Evolutionary conservation across 352 stramenopile species (phyloP).

Genomic region (Pythium aristosporum): DNA sequence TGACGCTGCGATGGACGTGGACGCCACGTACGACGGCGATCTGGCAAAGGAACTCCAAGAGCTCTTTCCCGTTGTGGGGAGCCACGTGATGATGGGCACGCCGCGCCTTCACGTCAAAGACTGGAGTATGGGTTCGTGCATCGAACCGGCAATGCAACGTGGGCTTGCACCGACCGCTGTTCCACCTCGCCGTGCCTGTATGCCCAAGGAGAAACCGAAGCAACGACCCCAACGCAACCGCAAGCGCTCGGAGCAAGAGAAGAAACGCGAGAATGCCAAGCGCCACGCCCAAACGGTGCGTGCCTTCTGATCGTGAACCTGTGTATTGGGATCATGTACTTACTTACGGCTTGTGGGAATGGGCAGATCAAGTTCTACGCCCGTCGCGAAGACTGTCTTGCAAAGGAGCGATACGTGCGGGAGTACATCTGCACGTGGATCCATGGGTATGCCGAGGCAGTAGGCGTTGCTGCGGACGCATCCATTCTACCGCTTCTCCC

Average conservation of each 20-base stretch:
- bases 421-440: neutral
- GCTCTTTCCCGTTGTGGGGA: neutral
- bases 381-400: neutral
- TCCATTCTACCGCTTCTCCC: slow-evolving; percentile 2
- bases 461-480: neutral
- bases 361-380: neutral
- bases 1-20: neutral
- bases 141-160: neutral
- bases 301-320: neutral
- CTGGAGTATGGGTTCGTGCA: neutral
- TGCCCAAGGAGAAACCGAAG: neutral
- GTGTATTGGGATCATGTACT: neutral
- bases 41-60: neutral
- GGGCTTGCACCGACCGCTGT: neutral
- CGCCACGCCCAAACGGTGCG: neutral
- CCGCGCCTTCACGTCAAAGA: neutral
- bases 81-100: neutral
- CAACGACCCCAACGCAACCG: neutral
- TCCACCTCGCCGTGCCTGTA: neutral
- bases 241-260: slow-evolving; percentile 3
- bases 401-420: slow-evolving; percentile 1
- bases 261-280: neutral
- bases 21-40: neutral
- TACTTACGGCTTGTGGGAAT: neutral
- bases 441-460: neutral